Evolutionary conservation across 140 eudicot genomes (phyloP), one percentile per base, ranked within the genome.

Genomic region (Senecio squalidus): DNA sequence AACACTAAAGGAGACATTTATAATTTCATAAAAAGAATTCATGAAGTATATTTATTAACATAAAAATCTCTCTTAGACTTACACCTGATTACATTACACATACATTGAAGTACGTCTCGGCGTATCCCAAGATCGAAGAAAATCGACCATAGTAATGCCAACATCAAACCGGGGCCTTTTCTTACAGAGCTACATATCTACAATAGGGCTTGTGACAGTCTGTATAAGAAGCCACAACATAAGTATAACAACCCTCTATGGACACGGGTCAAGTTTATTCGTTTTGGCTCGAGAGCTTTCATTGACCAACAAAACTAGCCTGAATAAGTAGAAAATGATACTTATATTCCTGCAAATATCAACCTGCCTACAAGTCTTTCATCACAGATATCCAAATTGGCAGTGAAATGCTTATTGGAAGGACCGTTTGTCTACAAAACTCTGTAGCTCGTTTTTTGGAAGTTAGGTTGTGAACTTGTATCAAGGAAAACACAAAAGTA

Each of bases 391-490:
- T 60, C 55, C 52, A 69, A 21, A 48, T 28, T 40, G 56, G 33
- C 58, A 40, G 25, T 27, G 60, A 44, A 57, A 50, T 39, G 62
- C 62, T 60, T 61, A 52, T 48, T 26, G 28, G 64, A 58, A 36
- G 13, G 13, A 58, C 27, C 72, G 41, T 54, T 63, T 63, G 71
- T 71, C 54, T 71, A 71, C 77, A 71, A 63, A 71, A 71, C 71
- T 71, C 66, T 34, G 57, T 40, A 38, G 77, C 77, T 57, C 57
- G 69, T 60, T 58, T 36, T 64, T 33, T 46, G 48, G 52, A 46
- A 68, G 77, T 36, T 64, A 72, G 66, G 43, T 31, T 43, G 56
- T 71, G 41, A 63, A 34, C 33, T 31, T 53, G 76, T 52, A 61
- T 36, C 28, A 54, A 61, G 58, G 34, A n/a, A 38, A 62, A 45